These are phyloP conservation scores for Fagopyrum homotropicum DNA, from an alignment of 148 eudicot genomes.

Conservation along the genomic window DNA sequence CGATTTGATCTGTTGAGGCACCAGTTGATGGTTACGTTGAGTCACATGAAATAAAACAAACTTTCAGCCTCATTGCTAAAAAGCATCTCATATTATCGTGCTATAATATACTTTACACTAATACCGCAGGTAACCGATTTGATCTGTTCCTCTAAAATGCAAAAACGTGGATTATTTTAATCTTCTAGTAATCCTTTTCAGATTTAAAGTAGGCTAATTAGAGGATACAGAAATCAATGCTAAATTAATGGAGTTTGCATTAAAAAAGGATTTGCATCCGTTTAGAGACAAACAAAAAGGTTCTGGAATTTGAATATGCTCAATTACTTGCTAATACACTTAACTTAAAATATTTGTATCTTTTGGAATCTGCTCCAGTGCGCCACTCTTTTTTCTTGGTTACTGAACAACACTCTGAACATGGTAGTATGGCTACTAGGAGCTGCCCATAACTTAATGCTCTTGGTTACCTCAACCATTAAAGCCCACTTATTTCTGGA, in stretches of 20 bases:
- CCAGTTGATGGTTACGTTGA: too few relatives aligned
- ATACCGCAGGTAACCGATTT: not conserved
- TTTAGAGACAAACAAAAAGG: not conserved
- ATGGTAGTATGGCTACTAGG: not conserved
- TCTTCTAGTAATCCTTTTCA: not conserved
- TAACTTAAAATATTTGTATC: not conserved
- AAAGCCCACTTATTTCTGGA: not conserved
- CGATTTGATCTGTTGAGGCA: too few relatives aligned
- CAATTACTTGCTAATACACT: not conserved
- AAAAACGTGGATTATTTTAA: not conserved
- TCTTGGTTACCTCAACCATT: conserved; percentile 5
- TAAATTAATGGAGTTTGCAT: not conserved
- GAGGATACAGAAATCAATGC: not conserved
- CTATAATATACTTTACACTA: too few relatives aligned
- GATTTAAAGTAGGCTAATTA: not conserved
- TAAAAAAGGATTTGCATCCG: conserved; percentile 7
- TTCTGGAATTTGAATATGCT: not conserved
- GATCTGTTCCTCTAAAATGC: not conserved
- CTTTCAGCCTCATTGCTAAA: too few relatives aligned
- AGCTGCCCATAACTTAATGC: not conserved
- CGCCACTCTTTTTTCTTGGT: not conserved
- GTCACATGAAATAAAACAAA: too few relatives aligned
- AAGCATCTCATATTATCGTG: not conserved
- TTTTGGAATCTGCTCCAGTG: conserved; percentile 10
- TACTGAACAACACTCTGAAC: not conserved